Conservation (phyloP, 1,139 yeast species). For the Sugiyamaella xylanicola region DNA sequence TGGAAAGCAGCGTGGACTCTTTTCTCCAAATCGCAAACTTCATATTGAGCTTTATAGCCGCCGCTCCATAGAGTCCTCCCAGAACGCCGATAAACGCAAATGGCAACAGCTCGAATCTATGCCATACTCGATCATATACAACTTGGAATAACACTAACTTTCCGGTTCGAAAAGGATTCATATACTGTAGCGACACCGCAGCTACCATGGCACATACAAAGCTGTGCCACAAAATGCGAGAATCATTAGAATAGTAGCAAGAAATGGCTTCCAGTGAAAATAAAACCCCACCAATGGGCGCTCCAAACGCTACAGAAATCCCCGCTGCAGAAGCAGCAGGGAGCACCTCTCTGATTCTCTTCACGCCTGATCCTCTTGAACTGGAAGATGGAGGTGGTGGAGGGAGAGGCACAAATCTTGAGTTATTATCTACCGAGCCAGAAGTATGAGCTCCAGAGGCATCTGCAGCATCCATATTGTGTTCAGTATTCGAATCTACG, state of each 20-base stretch:
- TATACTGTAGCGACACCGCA: constrained; percentile 62
- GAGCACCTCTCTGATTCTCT: constrained; percentile 54
- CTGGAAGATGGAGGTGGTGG: neutral
- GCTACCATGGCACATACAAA: constrained; percentile 77
- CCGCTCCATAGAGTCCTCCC: constrained; percentile 69
- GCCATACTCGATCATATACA: constrained; percentile 72
- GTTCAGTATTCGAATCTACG: neutral
- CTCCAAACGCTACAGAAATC: constrained; percentile 88
- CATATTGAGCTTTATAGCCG: constrained; percentile 55
- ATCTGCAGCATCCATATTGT: neutral
- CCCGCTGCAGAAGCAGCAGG: constrained; percentile 94
- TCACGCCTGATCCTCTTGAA: constrained; percentile 7
- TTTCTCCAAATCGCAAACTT: constrained; percentile 46
- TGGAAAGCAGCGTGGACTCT: constrained; percentile 14
- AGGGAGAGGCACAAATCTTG: neutral
- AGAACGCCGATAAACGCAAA: constrained; percentile 64
- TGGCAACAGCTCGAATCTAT: constrained; percentile 66
- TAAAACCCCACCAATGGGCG: constrained; percentile 93
- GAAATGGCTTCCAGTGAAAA: constrained; percentile 79
- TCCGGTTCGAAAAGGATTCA: constrained; percentile 60
- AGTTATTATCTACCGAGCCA: neutral
- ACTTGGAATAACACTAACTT: constrained; percentile 66
- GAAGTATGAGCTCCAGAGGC: neutral
- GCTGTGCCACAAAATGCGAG: constrained; percentile 75
- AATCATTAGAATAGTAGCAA: constrained; percentile 56